Evolutionary conservation across 495 filamentous ascomycete genomes (phyloP), one percentile per base, ranked within the genome.

Genomic region (Lineolata rhizophorae): DNA sequence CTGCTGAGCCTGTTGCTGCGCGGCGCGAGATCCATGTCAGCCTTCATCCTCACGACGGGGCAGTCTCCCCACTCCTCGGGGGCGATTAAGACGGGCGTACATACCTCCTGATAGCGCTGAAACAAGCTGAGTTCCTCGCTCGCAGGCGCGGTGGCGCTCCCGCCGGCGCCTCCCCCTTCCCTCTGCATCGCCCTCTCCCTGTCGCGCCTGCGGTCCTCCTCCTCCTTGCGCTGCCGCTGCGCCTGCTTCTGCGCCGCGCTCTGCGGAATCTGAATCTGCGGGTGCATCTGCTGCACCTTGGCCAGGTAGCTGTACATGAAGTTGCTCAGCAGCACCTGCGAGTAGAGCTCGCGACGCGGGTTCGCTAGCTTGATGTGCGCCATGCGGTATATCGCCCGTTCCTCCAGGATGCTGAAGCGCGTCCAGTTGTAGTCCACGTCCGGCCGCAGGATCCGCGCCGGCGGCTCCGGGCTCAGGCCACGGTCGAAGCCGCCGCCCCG

Each of bases 281-380:
- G 87, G 48, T 95, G 87, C 75, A 94, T 92, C 40, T 87, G 79
- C 54, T 97, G 87, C 20, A 99, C 87, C 54, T 95, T 95, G 32
- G 85, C 90, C 40, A 99, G 66, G 50, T 99, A 99, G 19, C 79
- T 85, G 60, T 99, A 99, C 87, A 99, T 99, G 52, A 99, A 99
- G 45, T 99, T 99, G 54, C 84, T 94, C 42, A 99, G 71, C 32
- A 99, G 62, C 16, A 99, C 87, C 49, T 99, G 87, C 28, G 84
- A 93, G 44, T 91, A 80, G 20, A 99, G 55, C 25, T 84, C 76
- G 18, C 87, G 72, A 8, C 87, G 71, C 20, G 87, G 87, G 48
- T 99, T 99, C 3, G 87, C 87, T 32, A 99, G 75, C 53, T 99
- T 99, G 54, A 95, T 84, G 51, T 99, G 87, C 9, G 87, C 87